These are phyloP conservation scores for Lolium multiflorum DNA, from an alignment of 176 grass and related monocot genomes.

Conservation along the genomic window DNA sequence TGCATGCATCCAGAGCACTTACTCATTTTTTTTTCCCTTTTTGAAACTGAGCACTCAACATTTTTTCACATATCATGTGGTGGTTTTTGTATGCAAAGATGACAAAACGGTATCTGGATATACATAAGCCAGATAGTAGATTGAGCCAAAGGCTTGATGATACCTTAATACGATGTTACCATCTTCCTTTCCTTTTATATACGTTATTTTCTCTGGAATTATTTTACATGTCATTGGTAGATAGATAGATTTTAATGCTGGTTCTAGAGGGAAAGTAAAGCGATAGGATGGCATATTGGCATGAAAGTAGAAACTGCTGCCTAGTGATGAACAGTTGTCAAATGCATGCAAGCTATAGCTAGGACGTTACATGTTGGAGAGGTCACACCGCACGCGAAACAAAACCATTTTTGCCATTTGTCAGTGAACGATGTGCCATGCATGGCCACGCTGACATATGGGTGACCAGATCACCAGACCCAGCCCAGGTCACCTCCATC, in stretches of 20 bases:
- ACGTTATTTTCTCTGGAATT: neutral
- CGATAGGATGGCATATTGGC: neutral
- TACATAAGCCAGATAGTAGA: neutral
- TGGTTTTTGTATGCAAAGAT: neutral
- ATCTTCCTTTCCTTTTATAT: neutral
- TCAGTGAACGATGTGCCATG: neutral
- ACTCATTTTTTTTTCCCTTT: neutral
- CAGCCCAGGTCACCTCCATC: neutral
- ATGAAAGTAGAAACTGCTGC: neutral
- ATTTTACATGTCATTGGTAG: neutral
- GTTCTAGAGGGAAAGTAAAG: neutral
- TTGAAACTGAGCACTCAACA: neutral
- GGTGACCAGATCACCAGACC: neutral
- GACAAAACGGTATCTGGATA: neutral
- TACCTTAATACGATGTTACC: neutral
- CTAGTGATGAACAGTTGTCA: slow-evolving; percentile 16
- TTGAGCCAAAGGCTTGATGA: neutral
- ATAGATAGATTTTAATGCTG: neutral
- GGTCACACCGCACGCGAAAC: neutral
- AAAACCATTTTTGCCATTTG: neutral
- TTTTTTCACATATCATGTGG: neutral
- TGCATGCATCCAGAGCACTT: slow-evolving; percentile 26
- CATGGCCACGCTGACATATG: neutral
- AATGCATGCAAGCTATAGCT: neutral
- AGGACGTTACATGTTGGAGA: neutral